A percentile compares a stretch with the other conserved stretches of the same genome.
phyloP scores from a whole-genome alignment of 306 rosid genomes.

The Acacia crassicarpa region DNA sequence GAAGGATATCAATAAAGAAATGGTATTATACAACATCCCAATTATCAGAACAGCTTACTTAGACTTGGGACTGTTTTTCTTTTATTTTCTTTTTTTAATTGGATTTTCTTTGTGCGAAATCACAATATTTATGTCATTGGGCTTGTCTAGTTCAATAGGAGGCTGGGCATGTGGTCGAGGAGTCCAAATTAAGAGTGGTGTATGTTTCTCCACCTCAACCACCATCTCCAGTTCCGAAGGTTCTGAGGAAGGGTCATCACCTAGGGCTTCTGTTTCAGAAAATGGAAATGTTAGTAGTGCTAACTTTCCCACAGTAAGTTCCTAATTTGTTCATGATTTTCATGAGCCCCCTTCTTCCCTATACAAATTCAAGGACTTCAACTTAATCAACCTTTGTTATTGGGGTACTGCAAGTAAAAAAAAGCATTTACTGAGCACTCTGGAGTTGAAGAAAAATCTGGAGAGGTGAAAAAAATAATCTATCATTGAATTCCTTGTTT shows the following conservation, averaged over 20 bases:
- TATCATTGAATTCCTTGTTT: slow-evolving; percentile 15
- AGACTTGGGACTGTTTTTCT: neutral
- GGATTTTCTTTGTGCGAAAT: slow-evolving; percentile 22
- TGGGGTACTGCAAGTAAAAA: slow-evolving; percentile 51
- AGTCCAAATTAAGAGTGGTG: slow-evolving; percentile 88
- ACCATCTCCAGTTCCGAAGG: slow-evolving; percentile 97
- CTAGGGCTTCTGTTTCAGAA: slow-evolving; percentile 83
- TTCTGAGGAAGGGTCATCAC: slow-evolving; percentile 96
- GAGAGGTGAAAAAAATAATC: slow-evolving; percentile 53
- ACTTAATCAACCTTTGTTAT: slow-evolving; percentile 23
- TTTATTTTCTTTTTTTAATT: neutral
- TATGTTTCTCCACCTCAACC: slow-evolving; percentile 92
- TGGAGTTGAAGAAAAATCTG: slow-evolving; percentile 61
- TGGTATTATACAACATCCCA: slow-evolving; percentile 51
- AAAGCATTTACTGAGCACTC: slow-evolving; percentile 53
- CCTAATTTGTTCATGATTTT: slow-evolving; percentile 29
- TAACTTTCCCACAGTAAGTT: slow-evolving; percentile 61
- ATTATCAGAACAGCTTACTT: slow-evolving; percentile 16
- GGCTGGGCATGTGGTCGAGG: slow-evolving; percentile 90
- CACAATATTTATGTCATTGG: slow-evolving; percentile 33
- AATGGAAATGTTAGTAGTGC: slow-evolving; percentile 64
- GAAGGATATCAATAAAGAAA: slow-evolving; percentile 77
- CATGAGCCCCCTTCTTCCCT: neutral
- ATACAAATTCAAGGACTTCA: slow-evolving; percentile 1
- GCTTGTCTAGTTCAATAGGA: slow-evolving; percentile 78